Evolutionary conservation across 2,329 filamentous ascomycete genomes (phyloP).

Genomic region (Allantophomopsis cytisporea): DNA sequence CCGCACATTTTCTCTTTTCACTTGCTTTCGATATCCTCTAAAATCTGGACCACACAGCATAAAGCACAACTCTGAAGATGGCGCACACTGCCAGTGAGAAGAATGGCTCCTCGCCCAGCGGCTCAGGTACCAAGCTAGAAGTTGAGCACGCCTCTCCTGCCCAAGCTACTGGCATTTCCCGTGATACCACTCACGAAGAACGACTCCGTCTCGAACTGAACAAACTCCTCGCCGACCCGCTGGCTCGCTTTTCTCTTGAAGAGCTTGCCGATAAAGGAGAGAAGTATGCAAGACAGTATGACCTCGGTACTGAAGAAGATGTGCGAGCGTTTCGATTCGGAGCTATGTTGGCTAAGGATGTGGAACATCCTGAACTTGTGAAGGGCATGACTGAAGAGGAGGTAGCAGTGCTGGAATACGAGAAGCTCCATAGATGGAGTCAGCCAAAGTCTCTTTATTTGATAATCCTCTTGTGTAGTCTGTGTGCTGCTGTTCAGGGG

Average conservation of each 20-base stretch:
- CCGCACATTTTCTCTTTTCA: no score
- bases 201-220: background rate
- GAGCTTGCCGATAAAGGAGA: conserved; percentile 42
- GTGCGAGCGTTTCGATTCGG: conserved; percentile 44
- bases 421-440: conserved; percentile 54
- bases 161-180: background rate
- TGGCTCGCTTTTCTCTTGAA: conserved; percentile 30
- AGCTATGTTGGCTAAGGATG: conserved; percentile 38
- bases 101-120: background rate
- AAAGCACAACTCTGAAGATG: no score
- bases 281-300: conserved; percentile 40
- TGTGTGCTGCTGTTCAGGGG: conserved; percentile 56
- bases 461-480: conserved; percentile 52
- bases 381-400: conserved; percentile 44
- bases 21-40: no score
- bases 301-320: conserved; percentile 38
- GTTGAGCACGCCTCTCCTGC: background rate
- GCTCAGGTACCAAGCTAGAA: background rate
- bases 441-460: conserved; percentile 54
- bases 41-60: no score
- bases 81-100: background rate
- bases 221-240: conserved; percentile 16
- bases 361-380: conserved; percentile 29
- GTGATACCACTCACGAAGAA: background rate
- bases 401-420: conserved; percentile 38